Percentiles rank a stretch among this genome's conserved stretches.
These are phyloP conservation scores for Aspergillus sp. DNA, from an alignment of 2,329 filamentous ascomycete species.

Conservation along the genomic window DNA sequence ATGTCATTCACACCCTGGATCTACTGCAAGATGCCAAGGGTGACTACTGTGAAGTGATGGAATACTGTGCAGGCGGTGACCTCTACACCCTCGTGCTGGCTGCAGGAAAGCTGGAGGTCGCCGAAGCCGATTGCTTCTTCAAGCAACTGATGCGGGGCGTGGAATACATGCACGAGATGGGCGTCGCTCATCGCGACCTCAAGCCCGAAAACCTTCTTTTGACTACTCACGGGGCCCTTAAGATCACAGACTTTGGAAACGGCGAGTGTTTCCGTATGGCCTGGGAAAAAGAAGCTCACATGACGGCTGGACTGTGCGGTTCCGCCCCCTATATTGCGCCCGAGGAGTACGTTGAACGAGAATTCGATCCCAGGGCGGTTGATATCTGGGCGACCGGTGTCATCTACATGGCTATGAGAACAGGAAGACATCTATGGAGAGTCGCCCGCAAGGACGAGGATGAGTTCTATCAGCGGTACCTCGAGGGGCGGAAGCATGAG, in stretches of 20 bases:
- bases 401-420: constrained; percentile 99
- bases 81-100: constrained; percentile 90
- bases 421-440: constrained; percentile 91
- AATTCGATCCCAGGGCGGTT: constrained; percentile 96
- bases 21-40: constrained; percentile 94
- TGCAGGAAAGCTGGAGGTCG: constrained; percentile 81
- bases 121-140: constrained; percentile 96
- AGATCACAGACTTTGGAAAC: constrained; percentile 98
- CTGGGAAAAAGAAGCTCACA: constrained; percentile 97
- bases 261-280: constrained; percentile 99
- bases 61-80: constrained; percentile 95
- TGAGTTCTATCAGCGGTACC: constrained; percentile 92
- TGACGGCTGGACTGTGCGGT: constrained; percentile 95
- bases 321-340: constrained; percentile 97
- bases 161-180: constrained; percentile 99
- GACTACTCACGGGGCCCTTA: constrained; percentile 86
- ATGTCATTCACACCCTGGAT: constrained; percentile 96
- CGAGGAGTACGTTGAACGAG: constrained; percentile 90
- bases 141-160: constrained; percentile 99
- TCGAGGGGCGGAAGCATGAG: constrained; percentile 88
- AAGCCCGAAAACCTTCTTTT: constrained; percentile 96
- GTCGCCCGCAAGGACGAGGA: constrained; percentile 97
- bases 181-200: constrained; percentile 91
- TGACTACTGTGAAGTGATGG: constrained; percentile 99
- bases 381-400: constrained; percentile 98